phyloP scores from a whole-genome alignment of 2,329 filamentous ascomycete genomes.

The Epichloe glyceriae region DNA sequence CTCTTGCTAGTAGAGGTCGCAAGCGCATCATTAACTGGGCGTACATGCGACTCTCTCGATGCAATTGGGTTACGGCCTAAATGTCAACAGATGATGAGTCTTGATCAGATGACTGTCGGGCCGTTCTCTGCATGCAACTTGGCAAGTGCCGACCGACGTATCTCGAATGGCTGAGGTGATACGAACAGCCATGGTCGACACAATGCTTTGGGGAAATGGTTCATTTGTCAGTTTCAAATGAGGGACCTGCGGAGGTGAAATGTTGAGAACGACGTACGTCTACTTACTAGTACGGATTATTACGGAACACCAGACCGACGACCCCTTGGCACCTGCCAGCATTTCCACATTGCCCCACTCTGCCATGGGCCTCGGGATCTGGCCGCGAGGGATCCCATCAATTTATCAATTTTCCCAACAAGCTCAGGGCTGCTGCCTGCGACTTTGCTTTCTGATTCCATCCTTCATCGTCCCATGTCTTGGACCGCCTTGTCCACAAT shows the following conservation, averaged over 20 bases:
- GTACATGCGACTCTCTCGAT: neutral
- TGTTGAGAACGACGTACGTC: neutral
- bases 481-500: slow-evolving; percentile 2
- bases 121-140: neutral
- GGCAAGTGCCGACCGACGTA: neutral
- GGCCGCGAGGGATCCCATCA: neutral
- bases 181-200: neutral
- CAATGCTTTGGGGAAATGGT: too few relatives aligned
- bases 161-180: neutral
- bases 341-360: too few relatives aligned
- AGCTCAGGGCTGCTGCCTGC: neutral
- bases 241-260: neutral
- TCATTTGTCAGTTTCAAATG: neutral
- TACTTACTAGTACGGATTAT: too few relatives aligned
- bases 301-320: too few relatives aligned
- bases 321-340: too few relatives aligned
- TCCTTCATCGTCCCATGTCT: neutral
- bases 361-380: neutral
- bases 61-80: slow-evolving; percentile 2
- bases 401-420: slow-evolving; percentile 3
- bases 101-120: neutral
- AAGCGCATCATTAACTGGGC: neutral
- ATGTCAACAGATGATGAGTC: neutral
- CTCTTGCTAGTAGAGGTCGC: neutral
- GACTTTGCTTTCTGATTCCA: neutral